Evolutionary conservation across 2,329 filamentous ascomycete species (phyloP), one percentile per base, ranked within the genome.

Genomic region (Nothopassalora personata): DNA sequence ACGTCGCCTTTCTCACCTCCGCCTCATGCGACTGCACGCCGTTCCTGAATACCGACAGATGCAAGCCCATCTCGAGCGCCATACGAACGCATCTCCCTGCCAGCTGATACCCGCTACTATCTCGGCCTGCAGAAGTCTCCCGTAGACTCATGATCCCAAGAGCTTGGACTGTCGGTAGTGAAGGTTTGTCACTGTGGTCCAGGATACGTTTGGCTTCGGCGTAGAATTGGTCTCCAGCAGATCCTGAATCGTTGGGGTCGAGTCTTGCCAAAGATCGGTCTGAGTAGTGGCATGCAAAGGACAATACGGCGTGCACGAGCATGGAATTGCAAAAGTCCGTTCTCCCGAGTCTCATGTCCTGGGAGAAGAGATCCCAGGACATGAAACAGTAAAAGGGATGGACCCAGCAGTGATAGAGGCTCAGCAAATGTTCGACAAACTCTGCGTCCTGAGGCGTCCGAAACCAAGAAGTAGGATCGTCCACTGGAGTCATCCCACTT

Each of bases 311-410:
- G 50, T 73, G 72, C 34, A 73, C 67, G 2, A 74, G 66, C 46
- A 73, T 51, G 1, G 85, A 74, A 1, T 86, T 89, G 74, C 87
- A 90, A 72, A 86, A 89, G 33, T 86, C 82, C 50, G 80, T 77
- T 18, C 81, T 76, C 1, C 85, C 86, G 9, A 80, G 77, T 39
- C 78, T 74, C 67, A 88, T 89, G 70, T 90, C 87, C 54, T 79
- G 79, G 59, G 87, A 75, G 66, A 90, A 90, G 67, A 87, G 83
- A 66, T 89, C 85, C 68, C 88, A 86, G 68, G 85, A 88, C 48
- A 91, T 80, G 2, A 88, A 84, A 3, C 86, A 84, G 72, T 89
- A 90, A 11, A 87, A 90, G 2, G 88, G 86, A 70, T 91, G 89
- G 64, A 88, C 84, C 83, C 87, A 90, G 39, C 63, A 67, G 43